Conservation (phyloP, 2,329 filamentous ascomycete genomes). For the Triangularia setosa region DNA sequence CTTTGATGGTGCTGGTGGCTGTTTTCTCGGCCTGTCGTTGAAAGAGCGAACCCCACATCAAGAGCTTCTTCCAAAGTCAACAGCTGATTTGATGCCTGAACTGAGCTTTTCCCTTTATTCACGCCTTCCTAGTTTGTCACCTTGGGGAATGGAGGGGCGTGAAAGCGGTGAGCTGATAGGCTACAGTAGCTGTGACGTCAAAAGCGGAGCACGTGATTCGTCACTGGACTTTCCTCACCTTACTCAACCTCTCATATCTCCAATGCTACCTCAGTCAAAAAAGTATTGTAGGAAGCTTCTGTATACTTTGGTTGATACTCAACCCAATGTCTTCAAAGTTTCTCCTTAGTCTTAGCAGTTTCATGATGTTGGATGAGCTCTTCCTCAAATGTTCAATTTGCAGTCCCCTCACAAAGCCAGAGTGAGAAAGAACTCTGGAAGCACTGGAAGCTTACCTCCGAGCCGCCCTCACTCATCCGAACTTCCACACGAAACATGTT, state of each 20-base stretch:
- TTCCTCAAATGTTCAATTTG: too few relatives aligned
- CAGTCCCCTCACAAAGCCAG: too few relatives aligned
- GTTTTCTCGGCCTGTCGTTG: conserved; percentile 15
- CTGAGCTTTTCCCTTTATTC: conserved; percentile 12
- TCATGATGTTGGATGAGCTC: too few relatives aligned
- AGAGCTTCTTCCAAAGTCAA: conserved; percentile 10
- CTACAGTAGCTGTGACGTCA: conserved; percentile 1
- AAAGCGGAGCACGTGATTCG: conserved; percentile 14
- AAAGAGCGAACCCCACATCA: conserved; percentile 26
- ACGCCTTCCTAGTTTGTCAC: conserved; percentile 26
- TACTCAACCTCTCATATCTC: not conserved
- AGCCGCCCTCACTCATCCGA: not conserved
- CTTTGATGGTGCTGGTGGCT: conserved; percentile 8
- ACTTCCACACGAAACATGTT: not conserved
- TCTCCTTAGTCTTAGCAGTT: too few relatives aligned
- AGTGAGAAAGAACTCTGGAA: not conserved
- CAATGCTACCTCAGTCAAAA: not conserved
- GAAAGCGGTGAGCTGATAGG: conserved; percentile 19
- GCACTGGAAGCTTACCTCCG: not conserved
- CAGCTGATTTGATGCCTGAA: conserved; percentile 12
- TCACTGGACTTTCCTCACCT: not conserved
- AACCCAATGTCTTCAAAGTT: too few relatives aligned
- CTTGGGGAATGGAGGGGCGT: not conserved
- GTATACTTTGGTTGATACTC: not conserved
- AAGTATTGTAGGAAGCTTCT: not conserved